Conservation (phyloP, 176 grass and related monocot genomes). For the Pontederia crassipes region DNA sequence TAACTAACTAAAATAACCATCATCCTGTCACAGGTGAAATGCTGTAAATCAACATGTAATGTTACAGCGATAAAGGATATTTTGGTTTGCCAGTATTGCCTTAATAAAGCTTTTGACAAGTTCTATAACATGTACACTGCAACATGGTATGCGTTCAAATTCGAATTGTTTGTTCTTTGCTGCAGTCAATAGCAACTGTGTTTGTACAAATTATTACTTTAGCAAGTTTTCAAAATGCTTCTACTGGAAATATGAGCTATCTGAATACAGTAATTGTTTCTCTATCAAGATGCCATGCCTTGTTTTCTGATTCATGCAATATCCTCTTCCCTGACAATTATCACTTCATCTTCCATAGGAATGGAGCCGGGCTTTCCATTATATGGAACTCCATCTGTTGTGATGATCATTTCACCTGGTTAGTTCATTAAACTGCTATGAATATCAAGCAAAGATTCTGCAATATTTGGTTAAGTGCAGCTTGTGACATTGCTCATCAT, state of each 20-base stretch:
- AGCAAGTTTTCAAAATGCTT: neutral
- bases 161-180: neutral
- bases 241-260: too few species aligned
- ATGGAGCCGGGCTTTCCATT: neutral
- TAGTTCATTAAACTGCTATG: neutral
- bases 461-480: neutral
- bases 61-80: slow-evolving; percentile 1
- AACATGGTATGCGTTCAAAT: neutral
- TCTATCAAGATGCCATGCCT: neutral
- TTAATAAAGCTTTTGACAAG: slow-evolving; percentile 12
- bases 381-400: slow-evolving; percentile 7
- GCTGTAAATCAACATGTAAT: slow-evolving; percentile 2
- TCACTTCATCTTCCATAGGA: neutral
- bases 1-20: neutral
- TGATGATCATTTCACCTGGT: slow-evolving; percentile 12
- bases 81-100: slow-evolving; percentile 7
- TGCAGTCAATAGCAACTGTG: neutral
- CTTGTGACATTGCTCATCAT: neutral
- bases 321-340: neutral
- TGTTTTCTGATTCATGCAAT: neutral
- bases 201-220: neutral
- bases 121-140: slow-evolving; percentile 6
- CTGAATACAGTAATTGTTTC: too few species aligned
- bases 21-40: slow-evolving; percentile 1
- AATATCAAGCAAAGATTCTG: neutral